phyloP scores from a whole-genome alignment of 1,139 yeast species.

The Diutina pseudorugosa region DNA sequence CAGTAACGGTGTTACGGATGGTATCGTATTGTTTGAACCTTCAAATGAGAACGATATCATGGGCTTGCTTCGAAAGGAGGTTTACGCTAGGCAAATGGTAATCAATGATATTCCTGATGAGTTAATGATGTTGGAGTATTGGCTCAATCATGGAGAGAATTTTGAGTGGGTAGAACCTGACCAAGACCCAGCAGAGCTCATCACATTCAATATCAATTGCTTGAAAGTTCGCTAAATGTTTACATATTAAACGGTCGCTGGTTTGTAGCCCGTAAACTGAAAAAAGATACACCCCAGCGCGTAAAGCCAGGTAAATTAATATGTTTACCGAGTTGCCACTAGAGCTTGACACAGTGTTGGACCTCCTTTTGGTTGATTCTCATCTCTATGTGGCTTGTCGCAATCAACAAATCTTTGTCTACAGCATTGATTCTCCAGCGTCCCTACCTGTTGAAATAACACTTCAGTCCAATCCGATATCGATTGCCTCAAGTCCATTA shows the following conservation, averaged over 20 bases:
- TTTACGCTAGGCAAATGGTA: not conserved
- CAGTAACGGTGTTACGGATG: not conserved
- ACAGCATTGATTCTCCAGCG: not conserved
- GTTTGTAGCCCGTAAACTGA: not conserved
- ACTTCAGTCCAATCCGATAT: not conserved
- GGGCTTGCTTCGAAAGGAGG: not conserved
- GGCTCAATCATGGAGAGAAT: conserved; percentile 71
- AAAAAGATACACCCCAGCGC: not conserved
- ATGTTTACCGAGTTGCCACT: not conserved
- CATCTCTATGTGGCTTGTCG: not conserved
- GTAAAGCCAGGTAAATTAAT: not conserved
- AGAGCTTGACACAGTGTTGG: not conserved
- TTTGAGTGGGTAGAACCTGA: conserved; percentile 76
- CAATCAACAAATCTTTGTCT: not conserved
- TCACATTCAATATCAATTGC: not conserved
- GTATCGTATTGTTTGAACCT: not conserved
- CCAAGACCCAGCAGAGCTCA: conserved; percentile 48
- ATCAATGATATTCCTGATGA: conserved; percentile 22
- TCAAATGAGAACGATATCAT: not conserved
- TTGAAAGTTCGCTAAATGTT: too few species aligned
- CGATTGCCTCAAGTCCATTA: not conserved
- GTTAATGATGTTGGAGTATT: conserved; percentile 54
- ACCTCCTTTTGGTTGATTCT: not conserved
- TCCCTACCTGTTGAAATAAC: not conserved
- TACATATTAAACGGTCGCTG: not conserved